phyloP scores from a whole-genome alignment of 345 rosid genomes.

The Eucalyptus tenuipes region DNA sequence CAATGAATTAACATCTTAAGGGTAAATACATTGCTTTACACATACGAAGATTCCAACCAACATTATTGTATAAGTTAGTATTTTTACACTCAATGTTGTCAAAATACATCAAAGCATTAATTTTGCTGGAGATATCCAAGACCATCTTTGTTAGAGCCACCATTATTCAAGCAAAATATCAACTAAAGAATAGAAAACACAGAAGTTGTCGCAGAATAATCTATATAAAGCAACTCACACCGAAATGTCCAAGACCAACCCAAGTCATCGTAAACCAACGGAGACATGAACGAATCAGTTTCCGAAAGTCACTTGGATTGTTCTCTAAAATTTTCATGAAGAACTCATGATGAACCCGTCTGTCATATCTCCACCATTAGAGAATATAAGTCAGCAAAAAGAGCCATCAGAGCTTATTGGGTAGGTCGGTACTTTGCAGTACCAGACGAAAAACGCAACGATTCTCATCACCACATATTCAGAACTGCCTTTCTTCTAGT shows the following conservation, averaged over 20 bases:
- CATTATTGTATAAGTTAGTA: neutral
- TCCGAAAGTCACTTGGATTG: neutral
- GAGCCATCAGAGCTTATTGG: neutral
- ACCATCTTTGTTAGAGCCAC: neutral
- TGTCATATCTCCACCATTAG: neutral
- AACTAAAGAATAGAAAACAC: neutral
- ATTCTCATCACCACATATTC: neutral
- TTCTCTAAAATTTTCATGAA: neutral
- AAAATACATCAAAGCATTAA: neutral
- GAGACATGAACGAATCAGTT: neutral
- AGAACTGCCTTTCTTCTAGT: neutral
- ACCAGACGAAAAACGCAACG: neutral
- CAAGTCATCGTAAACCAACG: neutral
- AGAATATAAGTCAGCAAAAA: neutral
- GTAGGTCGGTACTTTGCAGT: neutral
- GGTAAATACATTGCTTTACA: neutral
- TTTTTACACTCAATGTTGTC: neutral
- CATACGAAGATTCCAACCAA: neutral
- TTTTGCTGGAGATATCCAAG: neutral
- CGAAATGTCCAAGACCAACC: neutral
- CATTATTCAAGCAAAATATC: neutral
- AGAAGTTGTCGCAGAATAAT: neutral
- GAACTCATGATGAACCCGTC: neutral
- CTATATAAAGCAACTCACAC: neutral
- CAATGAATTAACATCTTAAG: neutral